A percentile compares a stretch with the other conserved stretches of the same genome.
Evolutionary conservation across 495 filamentous ascomycete species (phyloP).

Genomic region (Lichenothelia convexa): DNA sequence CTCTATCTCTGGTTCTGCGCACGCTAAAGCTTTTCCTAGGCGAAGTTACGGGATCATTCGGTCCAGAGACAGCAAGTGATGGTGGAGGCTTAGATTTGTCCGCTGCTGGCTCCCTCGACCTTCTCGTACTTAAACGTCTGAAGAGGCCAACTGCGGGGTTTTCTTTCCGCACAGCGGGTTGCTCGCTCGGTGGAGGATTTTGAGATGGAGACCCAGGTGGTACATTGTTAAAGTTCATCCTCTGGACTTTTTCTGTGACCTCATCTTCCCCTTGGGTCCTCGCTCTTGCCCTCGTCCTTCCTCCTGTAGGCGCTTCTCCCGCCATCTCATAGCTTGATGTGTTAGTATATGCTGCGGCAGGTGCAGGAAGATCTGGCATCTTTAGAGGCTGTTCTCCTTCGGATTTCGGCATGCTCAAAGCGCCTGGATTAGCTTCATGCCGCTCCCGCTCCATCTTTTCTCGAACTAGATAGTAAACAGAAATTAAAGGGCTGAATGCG

Average conservation of each 20-base stretch:
- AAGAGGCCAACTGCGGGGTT: slow-evolving; percentile 74
- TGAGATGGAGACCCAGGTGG: slow-evolving; percentile 36
- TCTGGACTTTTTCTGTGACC: slow-evolving; percentile 55
- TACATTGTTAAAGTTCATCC: slow-evolving; percentile 39
- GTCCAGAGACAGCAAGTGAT: slow-evolving; percentile 53
- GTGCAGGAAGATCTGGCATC: slow-evolving; percentile 58
- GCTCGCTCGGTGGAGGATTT: slow-evolving; percentile 35
- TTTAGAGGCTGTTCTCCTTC: slow-evolving; percentile 42
- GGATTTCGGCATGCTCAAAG: slow-evolving; percentile 33
- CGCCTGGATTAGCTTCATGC: slow-evolving; percentile 41
- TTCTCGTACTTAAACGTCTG: slow-evolving; percentile 76
- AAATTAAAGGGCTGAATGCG: slow-evolving; percentile 81
- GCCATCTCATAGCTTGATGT: slow-evolving; percentile 60
- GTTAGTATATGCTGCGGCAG: slow-evolving; percentile 86
- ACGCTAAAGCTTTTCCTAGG: slow-evolving; percentile 71
- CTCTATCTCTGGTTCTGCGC: slow-evolving; percentile 45
- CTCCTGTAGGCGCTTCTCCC: slow-evolving; percentile 61
- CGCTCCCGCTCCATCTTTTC: slow-evolving; percentile 83
- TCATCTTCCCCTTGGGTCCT: slow-evolving; percentile 95
- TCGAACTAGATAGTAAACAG: slow-evolving; percentile 86
- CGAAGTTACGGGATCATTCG: slow-evolving; percentile 39
- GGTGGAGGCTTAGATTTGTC: slow-evolving; percentile 47
- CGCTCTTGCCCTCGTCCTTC: slow-evolving; percentile 65
- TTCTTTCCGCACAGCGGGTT: slow-evolving; percentile 61
- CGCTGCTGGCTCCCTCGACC: slow-evolving; percentile 38